Percentiles rank a stretch among this genome's conserved stretches.
Conservation (phyloP, 2,329 filamentous ascomycete genomes). For the Penicillium crustosum region DNA sequence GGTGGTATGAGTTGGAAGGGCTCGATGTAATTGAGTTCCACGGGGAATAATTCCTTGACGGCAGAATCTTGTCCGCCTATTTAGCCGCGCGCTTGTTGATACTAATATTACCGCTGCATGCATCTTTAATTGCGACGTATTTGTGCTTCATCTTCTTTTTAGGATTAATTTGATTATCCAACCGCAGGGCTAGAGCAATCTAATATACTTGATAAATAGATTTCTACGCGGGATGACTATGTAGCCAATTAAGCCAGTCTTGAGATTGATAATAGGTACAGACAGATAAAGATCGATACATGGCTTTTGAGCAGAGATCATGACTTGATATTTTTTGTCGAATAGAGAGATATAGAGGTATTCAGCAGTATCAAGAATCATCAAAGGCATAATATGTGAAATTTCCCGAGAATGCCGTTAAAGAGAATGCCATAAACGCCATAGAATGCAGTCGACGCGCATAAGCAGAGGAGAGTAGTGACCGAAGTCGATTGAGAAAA, state of each 20-base stretch:
- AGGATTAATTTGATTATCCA: no score
- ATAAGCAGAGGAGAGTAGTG: slow-evolving; percentile 1
- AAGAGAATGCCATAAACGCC: slow-evolving; percentile 19
- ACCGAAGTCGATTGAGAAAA: not conserved
- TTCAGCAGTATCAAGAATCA: slow-evolving; percentile 1
- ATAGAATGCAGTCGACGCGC: slow-evolving; percentile 18
- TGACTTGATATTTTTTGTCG: not conserved
- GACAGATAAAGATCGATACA: not conserved
- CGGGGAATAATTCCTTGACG: slow-evolving; percentile 27
- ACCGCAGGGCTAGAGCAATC: no score
- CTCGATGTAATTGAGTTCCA: slow-evolving; percentile 15
- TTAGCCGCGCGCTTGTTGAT: slow-evolving; percentile 26
- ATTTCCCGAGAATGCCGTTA: slow-evolving; percentile 9
- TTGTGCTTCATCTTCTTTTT: not conserved
- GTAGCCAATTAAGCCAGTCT: not conserved
- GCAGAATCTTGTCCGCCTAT: slow-evolving; percentile 25
- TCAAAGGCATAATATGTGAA: slow-evolving; percentile 19
- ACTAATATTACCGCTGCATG: not conserved
- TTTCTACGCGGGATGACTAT: not conserved
- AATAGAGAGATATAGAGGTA: not conserved
- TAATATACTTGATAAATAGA: no score
- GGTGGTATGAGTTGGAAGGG: slow-evolving; percentile 19
- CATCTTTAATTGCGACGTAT: not conserved
- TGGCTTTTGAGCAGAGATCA: not conserved
- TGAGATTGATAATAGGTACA: not conserved